phyloP scores from a whole-genome alignment of 805 yeast species.

The Wickerhamomyces canadensis region DNA sequence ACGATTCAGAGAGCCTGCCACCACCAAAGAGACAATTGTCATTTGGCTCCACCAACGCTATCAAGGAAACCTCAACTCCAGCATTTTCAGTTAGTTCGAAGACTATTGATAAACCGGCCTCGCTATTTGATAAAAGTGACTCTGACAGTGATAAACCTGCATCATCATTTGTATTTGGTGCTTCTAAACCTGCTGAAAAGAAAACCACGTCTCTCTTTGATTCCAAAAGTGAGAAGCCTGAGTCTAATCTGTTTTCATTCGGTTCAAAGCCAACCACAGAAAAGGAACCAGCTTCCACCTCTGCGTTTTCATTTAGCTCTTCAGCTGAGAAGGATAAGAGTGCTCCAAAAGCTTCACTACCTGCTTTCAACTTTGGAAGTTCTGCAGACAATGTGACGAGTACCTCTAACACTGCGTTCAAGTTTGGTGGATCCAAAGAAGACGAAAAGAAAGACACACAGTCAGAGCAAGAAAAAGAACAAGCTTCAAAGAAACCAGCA shows the following conservation, averaged over 20 bases:
- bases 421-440: too few relatives aligned
- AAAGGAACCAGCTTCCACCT: conserved; percentile 9
- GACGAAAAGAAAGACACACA: too few relatives aligned
- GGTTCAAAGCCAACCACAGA: conserved; percentile 5
- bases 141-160: conserved; percentile 6
- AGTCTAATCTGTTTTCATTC: conserved; percentile 11
- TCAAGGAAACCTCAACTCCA: not conserved
- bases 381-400: not conserved
- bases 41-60: not conserved
- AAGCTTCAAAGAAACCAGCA: too few relatives aligned
- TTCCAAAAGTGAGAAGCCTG: too few relatives aligned
- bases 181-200: too few relatives aligned
- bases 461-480: too few relatives aligned
- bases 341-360: not conserved
- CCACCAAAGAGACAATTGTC: conserved; percentile 1
- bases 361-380: conserved; percentile 1
- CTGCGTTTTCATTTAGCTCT: conserved; percentile 8
- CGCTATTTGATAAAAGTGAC: conserved; percentile 7
- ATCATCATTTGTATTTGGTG: conserved; percentile 10
- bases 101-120: conserved; percentile 1
- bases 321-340: conserved; percentile 2
- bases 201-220: too few relatives aligned
- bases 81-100: conserved; percentile 5
- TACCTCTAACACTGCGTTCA: not conserved
- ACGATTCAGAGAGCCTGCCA: too few relatives aligned